Conservation (phyloP, 345 rosid species). For the Ceriops tagal region DNA sequence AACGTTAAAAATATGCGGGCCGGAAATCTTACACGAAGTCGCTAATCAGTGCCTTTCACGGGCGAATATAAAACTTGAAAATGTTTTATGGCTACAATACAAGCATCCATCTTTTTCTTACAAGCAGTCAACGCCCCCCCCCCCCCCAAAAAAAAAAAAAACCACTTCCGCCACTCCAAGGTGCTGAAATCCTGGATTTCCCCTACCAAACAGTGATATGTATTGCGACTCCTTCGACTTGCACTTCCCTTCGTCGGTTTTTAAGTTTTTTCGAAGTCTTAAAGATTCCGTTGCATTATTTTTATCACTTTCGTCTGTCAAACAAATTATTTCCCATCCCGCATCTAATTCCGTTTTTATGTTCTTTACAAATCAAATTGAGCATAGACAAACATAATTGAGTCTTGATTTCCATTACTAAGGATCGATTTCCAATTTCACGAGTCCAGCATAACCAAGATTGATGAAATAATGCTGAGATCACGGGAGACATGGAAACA, state of each 20-base stretch:
- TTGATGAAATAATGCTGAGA: constrained; percentile 6
- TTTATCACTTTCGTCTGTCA: too few relatives aligned
- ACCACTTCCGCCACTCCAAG: constrained; percentile 5
- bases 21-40: too few relatives aligned
- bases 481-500: constrained; percentile 21
- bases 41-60: not conserved
- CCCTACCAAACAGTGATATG: too few relatives aligned
- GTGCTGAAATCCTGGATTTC: constrained; percentile 18
- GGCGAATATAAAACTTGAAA: not conserved
- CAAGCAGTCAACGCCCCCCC: constrained; percentile 22
- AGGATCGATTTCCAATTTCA: not conserved
- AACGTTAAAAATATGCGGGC: not conserved
- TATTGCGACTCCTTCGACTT: too few relatives aligned
- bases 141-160: not conserved
- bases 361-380: too few relatives aligned
- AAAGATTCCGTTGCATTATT: too few relatives aligned
- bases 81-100: constrained; percentile 6
- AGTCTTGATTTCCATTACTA: too few relatives aligned
- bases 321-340: too few relatives aligned
- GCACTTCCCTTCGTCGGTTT: too few relatives aligned
- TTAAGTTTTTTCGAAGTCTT: too few relatives aligned
- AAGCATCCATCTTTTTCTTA: constrained; percentile 25
- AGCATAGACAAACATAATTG: too few relatives aligned
- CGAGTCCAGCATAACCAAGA: not conserved
- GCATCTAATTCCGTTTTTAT: too few relatives aligned